phyloP scores from a whole-genome alignment of 2,329 filamentous ascomycete genomes.

The Trichocomaceae sp. region DNA sequence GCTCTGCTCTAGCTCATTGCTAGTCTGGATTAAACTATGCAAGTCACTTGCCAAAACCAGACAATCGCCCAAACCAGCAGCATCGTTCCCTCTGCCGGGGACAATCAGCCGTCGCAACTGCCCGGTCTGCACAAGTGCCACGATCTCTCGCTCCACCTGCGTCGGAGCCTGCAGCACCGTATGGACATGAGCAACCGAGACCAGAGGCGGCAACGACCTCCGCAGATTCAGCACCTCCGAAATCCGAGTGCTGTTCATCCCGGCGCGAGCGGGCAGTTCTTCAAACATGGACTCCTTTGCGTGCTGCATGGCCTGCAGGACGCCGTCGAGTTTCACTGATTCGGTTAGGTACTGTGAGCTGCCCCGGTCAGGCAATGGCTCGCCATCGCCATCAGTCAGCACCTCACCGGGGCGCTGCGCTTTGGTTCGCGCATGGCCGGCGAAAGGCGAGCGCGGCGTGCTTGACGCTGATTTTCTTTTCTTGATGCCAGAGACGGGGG shows the following conservation, averaged over 20 bases:
- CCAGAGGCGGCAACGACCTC: constrained; percentile 49
- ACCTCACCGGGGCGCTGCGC: constrained; percentile 17
- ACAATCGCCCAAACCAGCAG: constrained; percentile 52
- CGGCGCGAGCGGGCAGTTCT: constrained; percentile 47
- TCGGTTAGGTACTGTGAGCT: constrained; percentile 34
- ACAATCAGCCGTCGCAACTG: constrained; percentile 50
- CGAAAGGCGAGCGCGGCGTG: constrained; percentile 35
- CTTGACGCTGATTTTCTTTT: constrained; percentile 27
- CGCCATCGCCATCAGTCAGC: constrained; percentile 20
- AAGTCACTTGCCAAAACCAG: constrained; percentile 50
- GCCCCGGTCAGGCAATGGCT: constrained; percentile 48
- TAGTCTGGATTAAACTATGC: constrained; percentile 38
- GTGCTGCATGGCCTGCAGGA: constrained; percentile 47
- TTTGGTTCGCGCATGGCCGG: constrained; percentile 36
- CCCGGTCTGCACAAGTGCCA: constrained; percentile 45
- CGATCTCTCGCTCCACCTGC: constrained; percentile 54
- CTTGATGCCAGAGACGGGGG: constrained; percentile 41
- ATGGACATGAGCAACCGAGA: constrained; percentile 56
- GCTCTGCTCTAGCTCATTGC: constrained; percentile 26
- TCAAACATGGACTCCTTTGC: constrained; percentile 45
- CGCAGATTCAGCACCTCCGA: constrained; percentile 54
- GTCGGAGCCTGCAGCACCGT: constrained; percentile 52
- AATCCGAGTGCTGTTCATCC: constrained; percentile 57
- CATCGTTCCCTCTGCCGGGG: constrained; percentile 51
- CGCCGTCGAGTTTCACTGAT: constrained; percentile 44